These are phyloP conservation scores for Colletotrichum tropicale DNA, from an alignment of 2,329 filamentous ascomycete genomes.

Conservation along the genomic window DNA sequence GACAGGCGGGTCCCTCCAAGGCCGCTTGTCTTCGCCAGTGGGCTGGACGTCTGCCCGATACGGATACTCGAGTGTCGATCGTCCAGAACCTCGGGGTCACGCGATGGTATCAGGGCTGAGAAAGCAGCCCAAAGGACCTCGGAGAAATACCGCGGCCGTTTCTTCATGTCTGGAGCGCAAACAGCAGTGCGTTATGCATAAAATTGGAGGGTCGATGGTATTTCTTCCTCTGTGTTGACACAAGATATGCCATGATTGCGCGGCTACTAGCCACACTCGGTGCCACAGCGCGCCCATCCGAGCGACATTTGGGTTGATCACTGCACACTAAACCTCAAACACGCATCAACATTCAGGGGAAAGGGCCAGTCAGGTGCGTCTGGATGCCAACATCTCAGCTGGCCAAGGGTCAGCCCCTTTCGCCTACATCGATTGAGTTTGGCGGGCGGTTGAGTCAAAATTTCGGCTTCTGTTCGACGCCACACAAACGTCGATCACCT, in stretches of 20 bases:
- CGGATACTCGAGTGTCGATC: slow-evolving; percentile 12
- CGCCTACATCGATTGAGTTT: not conserved
- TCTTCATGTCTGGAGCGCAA: not conserved
- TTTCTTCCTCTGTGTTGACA: not conserved
- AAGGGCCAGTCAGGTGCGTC: not conserved
- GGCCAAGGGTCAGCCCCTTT: slow-evolving; percentile 3
- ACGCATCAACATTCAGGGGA: slow-evolving; percentile 8
- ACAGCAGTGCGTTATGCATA: not conserved
- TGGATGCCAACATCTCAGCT: not conserved
- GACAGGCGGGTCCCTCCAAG: not conserved
- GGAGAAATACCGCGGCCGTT: not conserved
- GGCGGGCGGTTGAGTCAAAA: not conserved
- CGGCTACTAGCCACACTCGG: slow-evolving; percentile 10
- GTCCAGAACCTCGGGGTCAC: not conserved
- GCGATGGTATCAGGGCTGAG: not conserved
- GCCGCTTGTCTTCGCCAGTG: not conserved
- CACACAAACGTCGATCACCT: slow-evolving; percentile 7
- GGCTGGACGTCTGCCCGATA: slow-evolving; percentile 3
- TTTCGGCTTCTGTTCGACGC: not conserved
- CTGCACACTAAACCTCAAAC: not conserved
- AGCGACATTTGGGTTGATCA: not conserved
- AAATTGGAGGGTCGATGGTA: not conserved
- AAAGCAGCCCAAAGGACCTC: not conserved
- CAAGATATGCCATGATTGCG: not conserved
- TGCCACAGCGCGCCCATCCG: slow-evolving; percentile 1